Conservation (phyloP, 2,329 filamentous ascomycete genomes). For the Aspergillus sergii region DNA sequence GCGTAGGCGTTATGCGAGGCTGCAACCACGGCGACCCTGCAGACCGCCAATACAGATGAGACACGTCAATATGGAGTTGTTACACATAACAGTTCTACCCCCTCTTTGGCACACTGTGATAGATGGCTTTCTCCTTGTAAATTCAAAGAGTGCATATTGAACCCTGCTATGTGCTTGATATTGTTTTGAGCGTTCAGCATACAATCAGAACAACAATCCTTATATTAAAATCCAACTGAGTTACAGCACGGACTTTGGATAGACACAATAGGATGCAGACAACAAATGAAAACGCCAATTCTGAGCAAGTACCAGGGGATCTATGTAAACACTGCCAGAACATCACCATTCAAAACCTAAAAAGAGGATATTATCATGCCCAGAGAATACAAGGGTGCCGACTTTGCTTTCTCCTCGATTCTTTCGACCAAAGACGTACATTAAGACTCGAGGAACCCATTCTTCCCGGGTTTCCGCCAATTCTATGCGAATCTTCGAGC, state of each 20-base stretch:
- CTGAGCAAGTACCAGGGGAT: not conserved
- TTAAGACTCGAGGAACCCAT: not conserved
- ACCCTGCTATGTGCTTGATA: too few species aligned
- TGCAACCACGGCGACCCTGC: not conserved
- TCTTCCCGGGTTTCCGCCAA: not conserved
- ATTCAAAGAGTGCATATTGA: not conserved
- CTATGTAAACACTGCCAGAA: not conserved
- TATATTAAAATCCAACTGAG: too few species aligned
- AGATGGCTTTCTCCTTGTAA: not conserved
- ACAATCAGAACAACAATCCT: too few species aligned
- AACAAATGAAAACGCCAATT: not conserved
- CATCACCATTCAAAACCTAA: not conserved
- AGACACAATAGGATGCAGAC: not conserved
- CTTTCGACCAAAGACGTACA: accelerated
- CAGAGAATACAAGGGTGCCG: not conserved
- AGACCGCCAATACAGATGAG: not conserved
- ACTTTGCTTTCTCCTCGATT: not conserved
- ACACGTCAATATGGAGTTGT: too few species aligned
- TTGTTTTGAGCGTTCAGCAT: too few species aligned
- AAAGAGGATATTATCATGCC: accelerated
- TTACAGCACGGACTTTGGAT: not conserved
- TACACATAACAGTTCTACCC: too few species aligned
- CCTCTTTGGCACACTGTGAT: not conserved
- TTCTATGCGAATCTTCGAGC: accelerated
- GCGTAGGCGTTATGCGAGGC: too few species aligned